Evolutionary conservation across 106 monocot genomes (phyloP).

Genomic region (Gastrodia elata): DNA sequence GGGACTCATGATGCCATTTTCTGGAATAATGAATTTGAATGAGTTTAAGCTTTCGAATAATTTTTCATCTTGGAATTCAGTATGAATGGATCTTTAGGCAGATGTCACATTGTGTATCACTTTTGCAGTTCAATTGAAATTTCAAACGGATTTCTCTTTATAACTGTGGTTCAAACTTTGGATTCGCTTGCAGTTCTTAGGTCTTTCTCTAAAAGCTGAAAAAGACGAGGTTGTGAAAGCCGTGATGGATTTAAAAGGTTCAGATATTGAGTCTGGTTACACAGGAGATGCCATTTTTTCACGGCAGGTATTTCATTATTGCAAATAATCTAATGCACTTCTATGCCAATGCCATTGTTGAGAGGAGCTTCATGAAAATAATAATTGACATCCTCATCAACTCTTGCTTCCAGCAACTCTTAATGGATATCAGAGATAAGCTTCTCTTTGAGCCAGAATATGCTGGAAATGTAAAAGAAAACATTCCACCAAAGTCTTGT

Average conservation of each 20-base stretch:
- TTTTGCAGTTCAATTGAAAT: not conserved
- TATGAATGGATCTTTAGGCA: not conserved
- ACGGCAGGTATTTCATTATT: slow-evolving; percentile 62
- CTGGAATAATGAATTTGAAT: not conserved
- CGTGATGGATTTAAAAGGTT: slow-evolving; percentile 64
- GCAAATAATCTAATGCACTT: not conserved
- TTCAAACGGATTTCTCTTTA: not conserved
- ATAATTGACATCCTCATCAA: slow-evolving; percentile 8
- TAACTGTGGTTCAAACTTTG: not conserved
- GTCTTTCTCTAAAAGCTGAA: slow-evolving; percentile 73
- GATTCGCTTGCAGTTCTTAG: slow-evolving; percentile 57
- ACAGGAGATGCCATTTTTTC: slow-evolving; percentile 41
- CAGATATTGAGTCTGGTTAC: slow-evolving; percentile 87
- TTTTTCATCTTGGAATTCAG: not conserved
- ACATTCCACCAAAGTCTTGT: slow-evolving; percentile 69
- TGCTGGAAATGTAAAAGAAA: slow-evolving; percentile 76
- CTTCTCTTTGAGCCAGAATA: slow-evolving; percentile 94
- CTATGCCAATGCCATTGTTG: not conserved
- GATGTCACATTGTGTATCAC: not conserved
- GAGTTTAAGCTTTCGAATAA: not conserved
- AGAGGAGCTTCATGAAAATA: slow-evolving; percentile 32
- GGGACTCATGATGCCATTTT: not conserved
- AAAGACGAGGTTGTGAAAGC: slow-evolving; percentile 95
- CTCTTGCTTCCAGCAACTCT: slow-evolving; percentile 43
- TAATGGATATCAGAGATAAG: slow-evolving; percentile 96